Base-by-base conservation (phyloP, 192 early-diverging fungal species). In the Gaertneriomyces sp. region DNA sequence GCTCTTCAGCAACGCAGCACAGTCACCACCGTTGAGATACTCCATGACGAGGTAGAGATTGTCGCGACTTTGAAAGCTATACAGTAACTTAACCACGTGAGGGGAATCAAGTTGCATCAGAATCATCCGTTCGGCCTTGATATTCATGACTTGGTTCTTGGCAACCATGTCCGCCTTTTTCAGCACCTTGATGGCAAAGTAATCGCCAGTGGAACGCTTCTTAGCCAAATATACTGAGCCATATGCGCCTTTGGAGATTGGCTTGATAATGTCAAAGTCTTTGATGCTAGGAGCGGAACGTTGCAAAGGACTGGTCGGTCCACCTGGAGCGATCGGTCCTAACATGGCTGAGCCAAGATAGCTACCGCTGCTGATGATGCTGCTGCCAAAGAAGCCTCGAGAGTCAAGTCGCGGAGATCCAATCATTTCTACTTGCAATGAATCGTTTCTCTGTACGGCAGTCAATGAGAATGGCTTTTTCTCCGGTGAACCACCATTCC, bases 61-160 rank as follows among this genome's bases (percentile, higher is more conserved):
- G 44, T 94, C 91, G 45, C 86, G 86, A 52, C 80, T 88, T 61
- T 94, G 92, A 69, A 94, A 94, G 11, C 87, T 85, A 64, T 84
- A 94, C 69, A 89, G 92, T 2, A 94, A 74, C 58, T 88, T 91
- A 59, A 90, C 89, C 4, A 94, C 91, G 75, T 82, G 93, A 3
- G 90, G 90, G 16, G 85, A 87, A 61, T 94, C 91, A 12, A 92
- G 79, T 68, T 94, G 92, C 69, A 89, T 91, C 41, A 94, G 76
- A 66, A 94, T 93, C 84, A 91, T 86, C n/a, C 91, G 76, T 63
- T 94, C 92, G 0, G 91, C 86, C 65, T 91, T 91, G 74, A 94
- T 88, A 62, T 94, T 94, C 41, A 85, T 91, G 17, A 93, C 91
- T 73, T 94, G 92, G 64, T 94, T 94, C 74, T 94, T 94, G 38